phyloP scores from a whole-genome alignment of 495 filamentous ascomycete genomes.

The Aspergillus campestris region DNA sequence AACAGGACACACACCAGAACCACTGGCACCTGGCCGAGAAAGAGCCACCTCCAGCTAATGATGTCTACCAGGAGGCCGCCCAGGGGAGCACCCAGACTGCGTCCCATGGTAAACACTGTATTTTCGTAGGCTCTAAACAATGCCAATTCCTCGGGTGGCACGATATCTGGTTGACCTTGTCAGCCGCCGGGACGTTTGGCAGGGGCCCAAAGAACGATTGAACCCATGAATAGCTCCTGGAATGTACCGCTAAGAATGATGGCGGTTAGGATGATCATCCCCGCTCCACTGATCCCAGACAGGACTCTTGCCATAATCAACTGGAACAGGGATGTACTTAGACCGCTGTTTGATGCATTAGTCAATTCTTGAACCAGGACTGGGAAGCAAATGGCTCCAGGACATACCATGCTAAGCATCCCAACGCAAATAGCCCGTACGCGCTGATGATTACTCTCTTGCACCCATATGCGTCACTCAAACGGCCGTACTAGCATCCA shows the following conservation, averaged over 20 bases:
- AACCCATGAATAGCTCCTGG: not conserved
- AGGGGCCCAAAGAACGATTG: too few species aligned
- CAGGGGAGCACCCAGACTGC: conserved; percentile 14
- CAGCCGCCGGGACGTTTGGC: too few species aligned
- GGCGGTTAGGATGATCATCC: conserved; percentile 2
- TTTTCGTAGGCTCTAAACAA: conserved; percentile 17
- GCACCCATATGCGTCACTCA: conserved; percentile 23
- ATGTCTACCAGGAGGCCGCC: conserved; percentile 13
- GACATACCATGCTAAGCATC: conserved; percentile 24
- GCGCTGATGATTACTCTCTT: conserved; percentile 18
- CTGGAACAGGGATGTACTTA: conserved; percentile 2
- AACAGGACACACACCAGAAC: conserved; percentile 13
- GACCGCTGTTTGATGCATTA: conserved; percentile 9
- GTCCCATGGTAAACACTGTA: conserved; percentile 11
- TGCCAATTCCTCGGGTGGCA: conserved; percentile 12
- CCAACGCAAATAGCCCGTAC: conserved; percentile 22
- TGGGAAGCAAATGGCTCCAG: not conserved
- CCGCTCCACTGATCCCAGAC: conserved; percentile 3
- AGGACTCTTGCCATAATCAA: conserved; percentile 1
- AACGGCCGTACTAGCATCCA: conserved; percentile 12
- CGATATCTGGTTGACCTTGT: conserved; percentile 9
- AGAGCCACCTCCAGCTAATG: conserved; percentile 23
- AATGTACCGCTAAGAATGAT: conserved; percentile 4
- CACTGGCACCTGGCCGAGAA: conserved; percentile 20
- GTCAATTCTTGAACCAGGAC: not conserved